A percentile compares a stretch with the other conserved stretches of the same genome.
phyloP scores from a whole-genome alignment of 805 yeast genomes.

The Nematodospora valgi region DNA sequence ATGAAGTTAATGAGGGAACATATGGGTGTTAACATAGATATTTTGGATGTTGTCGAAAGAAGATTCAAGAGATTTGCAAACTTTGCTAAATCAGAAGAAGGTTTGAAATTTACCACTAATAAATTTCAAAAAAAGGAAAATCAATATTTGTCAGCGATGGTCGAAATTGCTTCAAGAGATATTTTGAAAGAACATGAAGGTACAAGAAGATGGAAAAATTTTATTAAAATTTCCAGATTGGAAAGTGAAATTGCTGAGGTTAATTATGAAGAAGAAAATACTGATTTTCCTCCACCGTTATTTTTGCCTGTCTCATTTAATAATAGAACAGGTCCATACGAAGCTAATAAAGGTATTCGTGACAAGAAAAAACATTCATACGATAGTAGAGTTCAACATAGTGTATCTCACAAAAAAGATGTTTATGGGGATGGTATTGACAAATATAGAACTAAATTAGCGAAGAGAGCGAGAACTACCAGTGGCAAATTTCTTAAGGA shows the following conservation, averaged over 20 bases:
- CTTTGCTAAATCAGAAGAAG: slow-evolving; percentile 40
- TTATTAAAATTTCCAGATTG: slow-evolving; percentile 14
- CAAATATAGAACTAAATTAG: slow-evolving; percentile 46
- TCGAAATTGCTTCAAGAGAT: slow-evolving; percentile 71
- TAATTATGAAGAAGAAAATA: slow-evolving; percentile 22
- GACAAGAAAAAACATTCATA: slow-evolving; percentile 78
- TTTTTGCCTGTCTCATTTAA: slow-evolving; percentile 65
- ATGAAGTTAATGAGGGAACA: slow-evolving; percentile 96
- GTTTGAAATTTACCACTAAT: slow-evolving; percentile 40
- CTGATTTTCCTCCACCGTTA: slow-evolving; percentile 25
- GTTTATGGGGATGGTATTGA: slow-evolving; percentile 78
- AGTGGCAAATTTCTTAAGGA: slow-evolving; percentile 54
- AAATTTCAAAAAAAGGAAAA: slow-evolving; percentile 31
- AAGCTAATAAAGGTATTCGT: slow-evolving; percentile 78
- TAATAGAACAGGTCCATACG: slow-evolving; percentile 72
- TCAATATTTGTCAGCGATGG: slow-evolving; percentile 57
- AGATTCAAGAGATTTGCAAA: slow-evolving; percentile 51
- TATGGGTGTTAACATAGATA: slow-evolving; percentile 88
- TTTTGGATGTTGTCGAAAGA: slow-evolving; percentile 76
- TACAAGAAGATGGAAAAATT: slow-evolving; percentile 43
- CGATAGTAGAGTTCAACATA: slow-evolving; percentile 76
- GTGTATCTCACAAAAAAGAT: slow-evolving; percentile 61
- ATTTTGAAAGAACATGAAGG: slow-evolving; percentile 52
- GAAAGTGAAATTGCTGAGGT: slow-evolving; percentile 12
- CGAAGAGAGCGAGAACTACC: slow-evolving; percentile 47